Percentiles rank a stretch among this genome's conserved stretches.
phyloP scores from a whole-genome alignment of 441 rosid genomes.

The Populus hybrid region DNA sequence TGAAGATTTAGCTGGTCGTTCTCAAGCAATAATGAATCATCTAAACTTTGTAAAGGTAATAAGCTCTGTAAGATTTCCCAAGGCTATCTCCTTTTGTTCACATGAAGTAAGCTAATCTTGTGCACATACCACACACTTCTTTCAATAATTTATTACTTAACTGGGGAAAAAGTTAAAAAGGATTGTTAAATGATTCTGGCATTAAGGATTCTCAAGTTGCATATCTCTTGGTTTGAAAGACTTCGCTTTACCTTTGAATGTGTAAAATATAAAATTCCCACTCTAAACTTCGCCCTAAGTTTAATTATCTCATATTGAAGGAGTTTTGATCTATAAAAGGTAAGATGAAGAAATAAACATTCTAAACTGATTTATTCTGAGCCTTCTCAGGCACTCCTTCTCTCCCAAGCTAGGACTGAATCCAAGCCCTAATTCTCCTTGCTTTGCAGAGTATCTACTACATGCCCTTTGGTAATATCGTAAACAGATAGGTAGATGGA shows the following conservation, averaged over 20 bases:
- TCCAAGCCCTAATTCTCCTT: neutral
- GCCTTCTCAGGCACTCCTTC: neutral
- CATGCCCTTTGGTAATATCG: neutral
- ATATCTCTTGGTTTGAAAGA: neutral
- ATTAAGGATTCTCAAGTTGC: neutral
- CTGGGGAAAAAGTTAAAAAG: neutral
- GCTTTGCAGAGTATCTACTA: neutral
- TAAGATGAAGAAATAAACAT: neutral
- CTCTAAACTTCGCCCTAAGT: neutral
- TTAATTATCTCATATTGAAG: neutral
- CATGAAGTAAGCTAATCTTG: neutral
- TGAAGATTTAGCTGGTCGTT: constrained; percentile 76
- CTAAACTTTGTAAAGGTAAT: constrained; percentile 57
- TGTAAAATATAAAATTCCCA: neutral
- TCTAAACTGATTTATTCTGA: neutral
- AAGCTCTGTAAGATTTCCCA: neutral
- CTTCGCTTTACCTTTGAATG: neutral
- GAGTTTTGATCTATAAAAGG: neutral
- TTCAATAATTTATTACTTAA: neutral
- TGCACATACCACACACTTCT: neutral
- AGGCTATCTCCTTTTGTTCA: neutral
- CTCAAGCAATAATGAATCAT: constrained; percentile 62
- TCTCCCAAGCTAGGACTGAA: neutral
- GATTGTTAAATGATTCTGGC: neutral
- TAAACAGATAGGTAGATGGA: neutral